Base-by-base conservation (phyloP, 306 rosid genomes). In the Castanospermum australe region DNA sequence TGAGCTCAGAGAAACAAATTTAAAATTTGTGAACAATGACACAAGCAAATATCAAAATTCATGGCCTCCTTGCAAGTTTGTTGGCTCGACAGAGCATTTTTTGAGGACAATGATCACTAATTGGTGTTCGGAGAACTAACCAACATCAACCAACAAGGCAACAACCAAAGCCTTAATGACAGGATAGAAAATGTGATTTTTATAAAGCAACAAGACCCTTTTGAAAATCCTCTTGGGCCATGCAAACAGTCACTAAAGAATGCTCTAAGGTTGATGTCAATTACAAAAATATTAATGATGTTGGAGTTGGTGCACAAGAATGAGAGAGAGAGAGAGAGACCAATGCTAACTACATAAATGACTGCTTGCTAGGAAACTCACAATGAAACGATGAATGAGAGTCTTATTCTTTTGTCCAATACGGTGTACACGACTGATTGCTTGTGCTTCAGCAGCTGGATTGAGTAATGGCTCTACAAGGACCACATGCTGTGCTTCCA, bases 401-500 rank as follows among this genome's bases (percentile, higher is more conserved):
- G 97, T 95, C 84, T 73, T 85, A 6, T 90, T 75, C 73, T 84
- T 70, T 80, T 91, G 98, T 55, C 97, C 97, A 5, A 92, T 92
- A n/a, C 98, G 96, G 82, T 92, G 99, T 9, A 95, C 97, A 18
- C 94, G 92, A 61, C 99, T 89, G 76, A 95, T 92, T 47, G 99
- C 98, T 86, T 92, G 98, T 64, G 98, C 98, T 84, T 95, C 99
- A 4, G 88, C 96, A 57, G 98, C 99, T 47, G 98, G 99, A 84
- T 95, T 95, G 62, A 95, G 98, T 38, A 95, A 84, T 2, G 98
- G 99, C 83, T 95, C 99, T 6, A 92, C 91, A 69, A 95, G 96
- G 71, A 95, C 87, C 64, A 92, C 99, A 83, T 92, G 97, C 50
- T 95, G 89, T 57, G 99, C 99, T 86, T 95, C 99, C 60, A 92